Percentiles rank a stretch among this genome's conserved stretches.
Evolutionary conservation across 2,329 filamentous ascomycete genomes (phyloP).

Genomic region (Apiospora malaysiana): DNA sequence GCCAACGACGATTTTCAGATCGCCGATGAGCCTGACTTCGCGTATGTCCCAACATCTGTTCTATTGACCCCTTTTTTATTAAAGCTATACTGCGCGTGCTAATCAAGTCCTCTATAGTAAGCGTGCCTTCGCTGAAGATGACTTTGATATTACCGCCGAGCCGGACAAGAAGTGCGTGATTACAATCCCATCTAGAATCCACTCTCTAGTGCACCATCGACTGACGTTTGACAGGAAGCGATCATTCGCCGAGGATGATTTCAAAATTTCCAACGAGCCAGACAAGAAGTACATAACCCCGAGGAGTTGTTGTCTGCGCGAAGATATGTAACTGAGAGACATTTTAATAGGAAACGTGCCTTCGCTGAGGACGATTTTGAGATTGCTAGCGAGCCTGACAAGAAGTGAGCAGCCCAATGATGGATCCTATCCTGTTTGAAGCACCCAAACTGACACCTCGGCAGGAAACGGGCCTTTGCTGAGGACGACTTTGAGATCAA

Average conservation of each 20-base stretch:
- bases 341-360: background rate
- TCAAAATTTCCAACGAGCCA: background rate
- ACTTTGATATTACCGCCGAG: slow-evolving; percentile 8
- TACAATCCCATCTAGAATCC: background rate
- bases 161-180: slow-evolving; percentile 1
- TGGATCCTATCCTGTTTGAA: background rate
- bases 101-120: background rate
- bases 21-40: slow-evolving; percentile 10
- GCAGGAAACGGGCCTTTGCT: background rate
- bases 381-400: background rate
- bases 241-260: background rate
- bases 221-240: background rate
- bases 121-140: background rate
- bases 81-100: background rate
- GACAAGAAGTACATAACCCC: background rate
- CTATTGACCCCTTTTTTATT: background rate
- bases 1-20: slow-evolving; percentile 18
- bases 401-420: background rate
- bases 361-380: slow-evolving; percentile 7
- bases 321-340: background rate
- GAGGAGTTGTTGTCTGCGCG: background rate
- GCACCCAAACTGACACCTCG: background rate
- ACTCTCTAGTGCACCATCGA: background rate
- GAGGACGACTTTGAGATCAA: slow-evolving; percentile 18
- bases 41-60: background rate